phyloP scores from a whole-genome alignment of 1,139 yeast genomes.

The Yamadazyma mexicana region DNA sequence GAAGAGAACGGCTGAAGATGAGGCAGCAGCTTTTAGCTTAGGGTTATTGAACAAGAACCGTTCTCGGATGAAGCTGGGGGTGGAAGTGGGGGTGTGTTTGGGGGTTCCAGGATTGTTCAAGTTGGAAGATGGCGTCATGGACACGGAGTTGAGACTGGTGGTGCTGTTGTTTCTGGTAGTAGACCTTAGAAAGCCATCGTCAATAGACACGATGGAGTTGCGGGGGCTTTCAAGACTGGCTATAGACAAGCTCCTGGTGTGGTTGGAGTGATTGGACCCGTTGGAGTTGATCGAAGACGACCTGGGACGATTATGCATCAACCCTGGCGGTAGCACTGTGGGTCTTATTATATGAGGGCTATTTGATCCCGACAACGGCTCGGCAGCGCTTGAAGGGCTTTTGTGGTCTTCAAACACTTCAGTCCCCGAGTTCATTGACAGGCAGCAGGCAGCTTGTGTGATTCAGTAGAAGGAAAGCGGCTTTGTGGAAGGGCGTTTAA shows the following conservation, averaged over 20 bases:
- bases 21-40: conserved; percentile 14
- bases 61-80: conserved; percentile 3
- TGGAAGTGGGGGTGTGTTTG: conserved; percentile 6
- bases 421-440: conserved; percentile 3
- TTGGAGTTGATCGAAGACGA: conserved; percentile 39
- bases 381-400: conserved; percentile 13
- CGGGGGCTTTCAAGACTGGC: conserved; percentile 43
- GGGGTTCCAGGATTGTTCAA: conserved; percentile 6
- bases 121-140: conserved; percentile 1
- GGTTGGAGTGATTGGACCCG: conserved; percentile 25
- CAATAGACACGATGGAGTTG: conserved; percentile 43
- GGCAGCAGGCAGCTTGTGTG: too few relatives aligned
- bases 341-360: conserved; percentile 26
- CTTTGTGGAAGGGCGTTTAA: too few relatives aligned
- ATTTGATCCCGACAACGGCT: conserved; percentile 17
- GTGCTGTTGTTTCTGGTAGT: conserved; percentile 34
- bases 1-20: conserved; percentile 11
- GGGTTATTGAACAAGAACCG: conserved; percentile 14
- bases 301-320: conserved; percentile 16
- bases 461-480: too few relatives aligned
- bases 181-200: conserved; percentile 29
- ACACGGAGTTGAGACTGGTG: conserved; percentile 23
- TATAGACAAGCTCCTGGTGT: conserved; percentile 35
- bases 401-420: conserved; percentile 13
- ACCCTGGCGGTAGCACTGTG: conserved; percentile 4